Base-by-base conservation (phyloP, 805 yeast species). In the Wickerhamiella galacta region DNA sequence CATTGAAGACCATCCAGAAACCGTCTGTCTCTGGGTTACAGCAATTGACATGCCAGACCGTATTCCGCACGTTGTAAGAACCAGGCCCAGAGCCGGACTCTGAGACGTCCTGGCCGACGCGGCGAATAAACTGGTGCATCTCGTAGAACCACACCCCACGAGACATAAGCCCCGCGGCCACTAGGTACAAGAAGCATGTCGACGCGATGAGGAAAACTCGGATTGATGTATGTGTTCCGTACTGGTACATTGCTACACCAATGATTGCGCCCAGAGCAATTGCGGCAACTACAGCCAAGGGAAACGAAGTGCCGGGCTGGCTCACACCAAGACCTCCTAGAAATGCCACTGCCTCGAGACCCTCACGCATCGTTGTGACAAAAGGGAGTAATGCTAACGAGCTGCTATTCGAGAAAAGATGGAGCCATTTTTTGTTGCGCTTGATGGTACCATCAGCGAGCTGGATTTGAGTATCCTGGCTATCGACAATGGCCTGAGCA, bases 51-150 rank as follows among this genome's bases (percentile, higher is more conserved):
- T 83, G 95, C 95, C 95, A 83, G 2, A 83, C 73, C 5, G 90
- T 72, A 30, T 64, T 68, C 15, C 67, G 43, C 16, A 83, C 74
- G 47, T 83, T 93, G 48, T 83, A 83, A 0, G 92, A 77, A 0
- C 95, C 95, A 0, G 94, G 94, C 0, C 95, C 95, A 25, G 76
- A 75, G 2, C 95, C 95, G 1, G 75, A 69, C 55, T 83, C 95
- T 26, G 80, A 67, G 50, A 81, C 77, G 46, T 83, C 95, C 47
- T 72, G 70, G 1, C 95, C 95, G 47, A 93, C 83, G 38, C 58
- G 56, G 36, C 70, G 66, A 36, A 82, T 81, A 54, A 74, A 83
- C 34, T 58, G 60, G 53, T 83, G 90, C 30, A 81, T 57, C 50
- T 83, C 95, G 38, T 79, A 64, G 49, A 77, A 81, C 95, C 95